A percentile compares a stretch with the other conserved stretches of the same genome.
Evolutionary conservation across 2,329 filamentous ascomycete genomes (phyloP).

Genomic region (Penicillium palitans): DNA sequence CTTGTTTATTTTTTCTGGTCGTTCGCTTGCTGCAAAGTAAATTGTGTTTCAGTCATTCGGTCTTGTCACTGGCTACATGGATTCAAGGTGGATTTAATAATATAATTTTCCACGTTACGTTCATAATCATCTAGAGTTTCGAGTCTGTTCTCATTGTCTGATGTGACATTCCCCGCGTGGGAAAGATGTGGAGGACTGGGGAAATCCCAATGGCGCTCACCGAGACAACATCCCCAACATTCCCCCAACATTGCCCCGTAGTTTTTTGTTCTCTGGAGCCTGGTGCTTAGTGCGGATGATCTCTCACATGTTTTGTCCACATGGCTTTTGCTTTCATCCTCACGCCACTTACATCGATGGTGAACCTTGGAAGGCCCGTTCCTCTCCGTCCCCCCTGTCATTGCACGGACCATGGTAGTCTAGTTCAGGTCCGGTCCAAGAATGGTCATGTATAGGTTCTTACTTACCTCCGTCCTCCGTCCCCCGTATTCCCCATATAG

Average conservation of each 20-base stretch:
- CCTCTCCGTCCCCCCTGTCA: not conserved
- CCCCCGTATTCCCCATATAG: not conserved
- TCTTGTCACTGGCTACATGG: not conserved
- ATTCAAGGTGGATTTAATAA: not conserved
- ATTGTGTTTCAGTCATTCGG: not conserved
- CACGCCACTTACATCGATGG: conserved; percentile 12
- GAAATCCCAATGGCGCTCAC: conserved; percentile 6
- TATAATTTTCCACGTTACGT: not conserved
- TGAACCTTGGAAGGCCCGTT: not conserved
- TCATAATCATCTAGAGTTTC: not conserved
- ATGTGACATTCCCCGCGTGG: conserved; percentile 6
- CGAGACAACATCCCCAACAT: not conserved
- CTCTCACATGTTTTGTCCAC: not conserved
- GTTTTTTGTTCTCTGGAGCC: not conserved
- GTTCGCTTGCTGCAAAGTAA: not conserved
- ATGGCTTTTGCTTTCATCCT: not conserved
- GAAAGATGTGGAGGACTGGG: conserved; percentile 10
- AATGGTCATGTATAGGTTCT: not conserved
- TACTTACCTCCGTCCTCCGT: not conserved
- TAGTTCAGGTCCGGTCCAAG: not conserved
- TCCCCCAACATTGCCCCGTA: not conserved
- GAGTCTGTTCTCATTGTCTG: not conserved
- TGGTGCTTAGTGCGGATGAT: not conserved
- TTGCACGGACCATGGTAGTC: not conserved
- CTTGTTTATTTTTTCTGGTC: no score